Evolutionary conservation across 2,329 filamentous ascomycete species (phyloP).

Genomic region (Cladosporium halotolerans): DNA sequence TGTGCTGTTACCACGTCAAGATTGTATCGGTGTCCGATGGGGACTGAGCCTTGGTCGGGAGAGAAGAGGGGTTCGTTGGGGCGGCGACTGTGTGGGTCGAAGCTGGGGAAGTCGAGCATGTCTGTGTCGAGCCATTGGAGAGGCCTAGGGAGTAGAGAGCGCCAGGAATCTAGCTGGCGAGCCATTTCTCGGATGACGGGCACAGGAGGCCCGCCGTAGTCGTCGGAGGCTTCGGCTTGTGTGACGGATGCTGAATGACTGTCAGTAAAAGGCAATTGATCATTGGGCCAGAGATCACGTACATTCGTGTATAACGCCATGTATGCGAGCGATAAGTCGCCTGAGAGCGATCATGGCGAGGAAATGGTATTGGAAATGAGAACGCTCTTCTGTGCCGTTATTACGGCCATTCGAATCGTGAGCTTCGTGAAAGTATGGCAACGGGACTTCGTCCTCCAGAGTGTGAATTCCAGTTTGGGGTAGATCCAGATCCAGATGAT

Average conservation of each 20-base stretch:
- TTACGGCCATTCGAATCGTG: constrained; percentile 27
- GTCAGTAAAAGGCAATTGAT: background rate
- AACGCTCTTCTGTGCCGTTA: constrained; percentile 40
- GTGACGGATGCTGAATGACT: constrained; percentile 17
- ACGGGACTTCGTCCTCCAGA: constrained; percentile 48
- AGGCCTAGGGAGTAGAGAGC: constrained; percentile 47
- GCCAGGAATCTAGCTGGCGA: constrained; percentile 53
- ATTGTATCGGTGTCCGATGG: constrained; percentile 45
- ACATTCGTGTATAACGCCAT: constrained; percentile 49
- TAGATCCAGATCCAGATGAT: constrained; percentile 54
- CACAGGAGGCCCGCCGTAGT: constrained; percentile 34
- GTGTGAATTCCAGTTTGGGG: constrained; percentile 50
- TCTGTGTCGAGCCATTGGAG: constrained; percentile 54
- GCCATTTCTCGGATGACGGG: constrained; percentile 47
- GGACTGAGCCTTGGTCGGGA: constrained; percentile 40
- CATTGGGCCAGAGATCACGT: constrained; percentile 24
- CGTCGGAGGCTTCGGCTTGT: constrained; percentile 26
- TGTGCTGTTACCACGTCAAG: constrained; percentile 53
- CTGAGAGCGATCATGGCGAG: constrained; percentile 54
- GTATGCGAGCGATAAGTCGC: constrained; percentile 48
- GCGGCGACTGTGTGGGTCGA: constrained; percentile 20
- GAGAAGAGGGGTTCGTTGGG: constrained; percentile 40
- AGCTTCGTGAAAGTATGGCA: constrained; percentile 48
- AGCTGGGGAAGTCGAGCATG: constrained; percentile 37
- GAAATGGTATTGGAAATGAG: constrained; percentile 54